Base-by-base conservation (phyloP, 2,329 filamentous ascomycete species). In the Cordyceps cateniannulata region DNA sequence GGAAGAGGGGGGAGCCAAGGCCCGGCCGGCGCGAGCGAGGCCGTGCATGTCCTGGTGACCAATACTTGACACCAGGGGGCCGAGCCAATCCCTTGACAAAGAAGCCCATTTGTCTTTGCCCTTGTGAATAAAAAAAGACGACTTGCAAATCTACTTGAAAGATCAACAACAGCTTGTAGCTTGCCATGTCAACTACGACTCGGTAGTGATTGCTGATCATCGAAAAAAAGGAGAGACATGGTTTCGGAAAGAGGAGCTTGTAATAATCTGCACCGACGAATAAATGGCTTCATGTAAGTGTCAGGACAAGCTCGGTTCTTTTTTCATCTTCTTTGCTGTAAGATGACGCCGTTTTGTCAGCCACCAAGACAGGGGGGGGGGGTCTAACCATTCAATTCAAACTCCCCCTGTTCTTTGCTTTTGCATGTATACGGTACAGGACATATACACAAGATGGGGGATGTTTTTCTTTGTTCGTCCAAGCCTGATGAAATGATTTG, bases 1-100 rank as follows among this genome's bases (percentile, higher is more conserved):
- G 7, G 32, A 24, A 18, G 20, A 40, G n/a, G 22, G n/a, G 16
- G 7, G 6, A n/a, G 18, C 27, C 22, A 49, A 29, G 12, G 14
- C n/a, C 10, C 22, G 8, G 3, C 20, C 12, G 22, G 47, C 47
- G 32, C 56, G 9, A 40, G 56, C 24, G 47, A 40, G 42, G 52
- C 52, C 24, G 24, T 47, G 24, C 27, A 47, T 55, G 44, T 20
- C 45, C 56, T 29, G 56, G 56, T 59, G 56, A 59, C 49, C 56
- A 59, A 50, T 27, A 27, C 25, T 18, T n/a, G 47, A 22, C 14
- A 38, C 32, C n/a, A n/a, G 24, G 45, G 3, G 35, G 32, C 10
- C 44, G 25, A 32, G 29, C 29, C 40, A 44, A 49, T 49, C 24
- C 16, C 38, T n/a, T 16, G 16, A 6, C 9, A 38, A 24, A 9